Percentiles rank a stretch among this genome's conserved stretches.
Conservation (phyloP, 2,329 filamentous ascomycete species). For the Cucurbitaria berberidis region DNA sequence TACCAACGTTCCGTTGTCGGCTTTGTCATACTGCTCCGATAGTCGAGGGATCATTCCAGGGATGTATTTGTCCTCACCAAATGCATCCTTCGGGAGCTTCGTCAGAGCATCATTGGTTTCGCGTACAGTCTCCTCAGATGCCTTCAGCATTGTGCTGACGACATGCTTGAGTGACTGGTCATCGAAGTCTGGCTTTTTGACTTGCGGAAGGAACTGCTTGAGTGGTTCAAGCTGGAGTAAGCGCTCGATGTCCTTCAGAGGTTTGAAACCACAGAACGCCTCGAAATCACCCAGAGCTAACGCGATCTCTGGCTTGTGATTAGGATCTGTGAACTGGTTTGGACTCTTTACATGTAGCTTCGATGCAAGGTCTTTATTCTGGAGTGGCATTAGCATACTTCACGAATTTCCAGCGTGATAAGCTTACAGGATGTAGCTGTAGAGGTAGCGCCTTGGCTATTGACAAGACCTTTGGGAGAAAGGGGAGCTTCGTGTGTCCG, state of each 20-base stretch:
- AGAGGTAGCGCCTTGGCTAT: slow-evolving; percentile 77
- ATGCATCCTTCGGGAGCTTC: slow-evolving; percentile 54
- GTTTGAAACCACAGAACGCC: slow-evolving; percentile 77
- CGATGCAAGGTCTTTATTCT: slow-evolving; percentile 68
- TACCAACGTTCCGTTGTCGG: slow-evolving; percentile 71
- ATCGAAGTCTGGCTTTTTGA: slow-evolving; percentile 56
- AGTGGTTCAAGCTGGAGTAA: slow-evolving; percentile 65
- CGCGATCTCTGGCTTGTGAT: slow-evolving; percentile 83
- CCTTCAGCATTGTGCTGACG: slow-evolving; percentile 61
- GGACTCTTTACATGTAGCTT: slow-evolving; percentile 70
- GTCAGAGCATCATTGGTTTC: slow-evolving; percentile 61
- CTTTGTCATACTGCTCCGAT: slow-evolving; percentile 66
- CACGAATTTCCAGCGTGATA: not conserved
- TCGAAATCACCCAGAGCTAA: slow-evolving; percentile 74
- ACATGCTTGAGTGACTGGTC: slow-evolving; percentile 64
- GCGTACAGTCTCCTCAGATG: slow-evolving; percentile 60
- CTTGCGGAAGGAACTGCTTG: slow-evolving; percentile 58
- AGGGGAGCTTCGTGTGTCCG: slow-evolving; percentile 69
- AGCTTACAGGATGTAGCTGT: slow-evolving; percentile 68
- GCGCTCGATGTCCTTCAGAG: slow-evolving; percentile 63
- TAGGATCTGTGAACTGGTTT: slow-evolving; percentile 70
- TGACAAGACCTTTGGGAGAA: slow-evolving; percentile 76
- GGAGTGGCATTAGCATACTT: slow-evolving; percentile 6
- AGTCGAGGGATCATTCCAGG: slow-evolving; percentile 69
- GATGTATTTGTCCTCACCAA: slow-evolving; percentile 65